phyloP scores from a whole-genome alignment of 2,329 filamentous ascomycete genomes.

The Rhynchosporium secalis region DNA sequence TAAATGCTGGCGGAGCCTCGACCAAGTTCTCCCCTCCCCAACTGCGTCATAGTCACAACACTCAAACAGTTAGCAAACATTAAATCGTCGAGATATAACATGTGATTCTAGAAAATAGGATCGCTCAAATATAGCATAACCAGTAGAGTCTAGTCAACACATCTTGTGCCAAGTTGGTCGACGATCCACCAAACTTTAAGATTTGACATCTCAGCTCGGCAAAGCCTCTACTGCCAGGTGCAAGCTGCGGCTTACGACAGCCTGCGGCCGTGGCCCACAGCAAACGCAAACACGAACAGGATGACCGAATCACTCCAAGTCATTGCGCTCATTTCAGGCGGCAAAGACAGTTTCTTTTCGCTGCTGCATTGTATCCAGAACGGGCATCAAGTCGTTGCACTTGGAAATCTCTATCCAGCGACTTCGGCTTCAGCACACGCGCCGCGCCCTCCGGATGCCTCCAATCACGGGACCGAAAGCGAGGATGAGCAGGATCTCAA shows the following conservation, averaged over 20 bases:
- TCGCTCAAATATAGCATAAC: background rate
- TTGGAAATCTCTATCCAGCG: conserved; percentile 82
- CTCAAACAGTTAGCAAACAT: background rate
- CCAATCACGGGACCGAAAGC: conserved; percentile 17
- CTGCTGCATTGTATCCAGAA: conserved; percentile 86
- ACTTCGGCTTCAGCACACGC: conserved; percentile 13
- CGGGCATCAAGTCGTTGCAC: conserved; percentile 80
- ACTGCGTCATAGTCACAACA: background rate
- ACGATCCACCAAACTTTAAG: conserved; percentile 7
- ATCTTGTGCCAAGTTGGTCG: background rate
- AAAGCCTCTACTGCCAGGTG: conserved; percentile 1
- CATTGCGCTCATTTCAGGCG: conserved; percentile 90
- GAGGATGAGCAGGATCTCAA: conserved; percentile 69
- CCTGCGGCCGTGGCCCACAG: background rate
- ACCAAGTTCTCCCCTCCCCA: background rate
- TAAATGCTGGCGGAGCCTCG: background rate
- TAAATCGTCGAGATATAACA: background rate
- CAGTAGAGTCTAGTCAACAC: conserved; percentile 4
- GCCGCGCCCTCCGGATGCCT: conserved; percentile 10
- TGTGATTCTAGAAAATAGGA: background rate
- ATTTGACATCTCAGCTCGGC: conserved; percentile 4
- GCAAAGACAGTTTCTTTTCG: conserved; percentile 95
- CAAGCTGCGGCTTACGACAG: conserved; percentile 1
- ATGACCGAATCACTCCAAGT: conserved; percentile 64
- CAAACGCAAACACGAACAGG: conserved; percentile 17